These are phyloP conservation scores for Penicillium paneum DNA, from an alignment of 2,329 filamentous ascomycete species.

Conservation along the genomic window DNA sequence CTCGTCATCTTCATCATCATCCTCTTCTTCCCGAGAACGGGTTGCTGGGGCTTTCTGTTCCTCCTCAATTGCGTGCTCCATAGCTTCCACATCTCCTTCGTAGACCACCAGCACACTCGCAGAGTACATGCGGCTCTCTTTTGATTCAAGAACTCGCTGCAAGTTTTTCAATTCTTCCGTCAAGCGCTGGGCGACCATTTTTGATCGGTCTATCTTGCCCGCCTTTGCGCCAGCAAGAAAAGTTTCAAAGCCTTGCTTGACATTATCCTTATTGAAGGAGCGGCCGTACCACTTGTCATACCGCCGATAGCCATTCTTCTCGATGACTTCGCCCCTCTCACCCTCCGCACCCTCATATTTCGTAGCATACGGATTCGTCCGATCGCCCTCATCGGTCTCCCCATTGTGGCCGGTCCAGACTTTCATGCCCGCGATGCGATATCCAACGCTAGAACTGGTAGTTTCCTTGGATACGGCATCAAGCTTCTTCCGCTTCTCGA, in stretches of 20 bases:
- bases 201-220: slow-evolving; percentile 43
- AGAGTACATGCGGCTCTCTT: slow-evolving; percentile 66
- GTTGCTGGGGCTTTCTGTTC: slow-evolving; percentile 38
- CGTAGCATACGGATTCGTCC: slow-evolving; percentile 35
- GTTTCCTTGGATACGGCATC: slow-evolving; percentile 59
- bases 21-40: slow-evolving; percentile 29
- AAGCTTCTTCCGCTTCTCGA: slow-evolving; percentile 56
- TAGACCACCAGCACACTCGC: slow-evolving; percentile 64
- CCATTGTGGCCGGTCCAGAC: slow-evolving; percentile 48
- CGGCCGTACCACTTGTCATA: slow-evolving; percentile 67
- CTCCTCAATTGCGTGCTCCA: slow-evolving; percentile 49
- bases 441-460: slow-evolving; percentile 59
- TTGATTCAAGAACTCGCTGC: slow-evolving; percentile 50
- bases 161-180: slow-evolving; percentile 43
- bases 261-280: slow-evolving; percentile 53
- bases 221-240: slow-evolving; percentile 51
- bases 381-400: slow-evolving; percentile 30
- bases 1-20: slow-evolving; percentile 29
- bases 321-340: slow-evolving; percentile 40
- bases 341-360: slow-evolving; percentile 50
- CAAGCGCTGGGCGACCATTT: slow-evolving; percentile 42
- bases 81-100: slow-evolving; percentile 59
- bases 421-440: slow-evolving; percentile 65
- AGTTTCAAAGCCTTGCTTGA: slow-evolving; percentile 56
- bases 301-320: slow-evolving; percentile 53